A percentile compares a stretch with the other conserved stretches of the same genome.
Conservation (phyloP, 1,284 basidiomycete genomes). For the Puccinia horiana region DNA sequence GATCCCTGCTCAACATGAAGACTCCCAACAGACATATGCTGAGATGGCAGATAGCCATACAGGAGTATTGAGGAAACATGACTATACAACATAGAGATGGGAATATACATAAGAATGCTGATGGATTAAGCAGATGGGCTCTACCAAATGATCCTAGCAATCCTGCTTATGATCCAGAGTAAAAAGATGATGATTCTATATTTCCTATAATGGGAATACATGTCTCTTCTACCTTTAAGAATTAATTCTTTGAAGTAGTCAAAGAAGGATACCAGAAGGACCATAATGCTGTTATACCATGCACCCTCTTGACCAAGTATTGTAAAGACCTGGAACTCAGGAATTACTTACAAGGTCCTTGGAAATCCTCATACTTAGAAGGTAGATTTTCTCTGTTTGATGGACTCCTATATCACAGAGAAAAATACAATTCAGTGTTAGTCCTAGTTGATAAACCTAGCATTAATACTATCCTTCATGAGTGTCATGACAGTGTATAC, state of each 20-base stretch:
- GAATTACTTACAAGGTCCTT: background rate
- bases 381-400: background rate
- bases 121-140: too few species aligned
- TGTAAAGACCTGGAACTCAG: background rate
- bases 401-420: background rate
- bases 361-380: background rate
- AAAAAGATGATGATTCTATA: background rate
- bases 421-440: background rate
- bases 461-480: background rate
- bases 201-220: background rate
- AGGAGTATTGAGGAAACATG: background rate
- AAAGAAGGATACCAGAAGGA: background rate
- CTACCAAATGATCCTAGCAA: too few species aligned
- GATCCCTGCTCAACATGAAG: conserved; percentile 24
- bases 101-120: conserved; percentile 12
- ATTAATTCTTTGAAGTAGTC: background rate
- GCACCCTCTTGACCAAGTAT: background rate
- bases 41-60: too few species aligned
- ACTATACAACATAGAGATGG: conserved; percentile 21
- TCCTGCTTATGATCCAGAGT: too few species aligned
- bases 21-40: conserved; percentile 9
- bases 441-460: background rate
- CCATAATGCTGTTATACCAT: background rate
- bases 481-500: conserved; percentile 10
- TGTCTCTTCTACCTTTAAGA: too few species aligned